Percentiles rank a stretch among this genome's conserved stretches.
Evolutionary conservation across 805 yeast species (phyloP).

Genomic region (Candida ulmi): DNA sequence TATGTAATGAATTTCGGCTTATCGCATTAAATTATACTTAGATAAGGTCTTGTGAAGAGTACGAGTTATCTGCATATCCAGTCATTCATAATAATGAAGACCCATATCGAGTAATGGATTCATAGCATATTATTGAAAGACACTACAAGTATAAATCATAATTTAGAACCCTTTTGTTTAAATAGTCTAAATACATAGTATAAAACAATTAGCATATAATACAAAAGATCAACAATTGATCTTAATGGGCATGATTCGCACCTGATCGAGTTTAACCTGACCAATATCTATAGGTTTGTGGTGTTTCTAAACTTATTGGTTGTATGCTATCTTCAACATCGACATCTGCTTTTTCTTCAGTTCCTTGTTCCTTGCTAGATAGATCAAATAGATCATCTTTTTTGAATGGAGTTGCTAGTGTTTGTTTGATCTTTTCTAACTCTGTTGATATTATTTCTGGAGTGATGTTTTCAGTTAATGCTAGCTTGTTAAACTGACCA

Average conservation of each 20-base stretch:
- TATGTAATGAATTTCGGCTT: too few species aligned
- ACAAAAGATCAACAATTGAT: not conserved
- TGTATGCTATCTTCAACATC: conserved; percentile 34
- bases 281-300: conserved; percentile 63
- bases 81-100: too few species aligned
- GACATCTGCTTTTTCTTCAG: conserved; percentile 17
- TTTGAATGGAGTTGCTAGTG: conserved; percentile 26
- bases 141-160: too few species aligned
- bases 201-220: not conserved
- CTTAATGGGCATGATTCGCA: not conserved
- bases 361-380: conserved; percentile 14
- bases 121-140: too few species aligned
- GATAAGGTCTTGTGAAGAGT: too few species aligned
- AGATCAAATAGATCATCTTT: conserved; percentile 21
- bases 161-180: too few species aligned
- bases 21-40: too few species aligned
- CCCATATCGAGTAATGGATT: too few species aligned
- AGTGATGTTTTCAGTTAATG: conserved; percentile 21
- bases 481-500: conserved; percentile 37
- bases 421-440: conserved; percentile 20
- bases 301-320: conserved; percentile 57
- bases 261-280: conserved; percentile 35
- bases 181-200: too few species aligned
- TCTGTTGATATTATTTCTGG: conserved; percentile 12
- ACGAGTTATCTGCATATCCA: too few species aligned